These are phyloP conservation scores for Amanita pseudoporphyria DNA, from an alignment of 768 basidiomycete genomes.

Conservation along the genomic window DNA sequence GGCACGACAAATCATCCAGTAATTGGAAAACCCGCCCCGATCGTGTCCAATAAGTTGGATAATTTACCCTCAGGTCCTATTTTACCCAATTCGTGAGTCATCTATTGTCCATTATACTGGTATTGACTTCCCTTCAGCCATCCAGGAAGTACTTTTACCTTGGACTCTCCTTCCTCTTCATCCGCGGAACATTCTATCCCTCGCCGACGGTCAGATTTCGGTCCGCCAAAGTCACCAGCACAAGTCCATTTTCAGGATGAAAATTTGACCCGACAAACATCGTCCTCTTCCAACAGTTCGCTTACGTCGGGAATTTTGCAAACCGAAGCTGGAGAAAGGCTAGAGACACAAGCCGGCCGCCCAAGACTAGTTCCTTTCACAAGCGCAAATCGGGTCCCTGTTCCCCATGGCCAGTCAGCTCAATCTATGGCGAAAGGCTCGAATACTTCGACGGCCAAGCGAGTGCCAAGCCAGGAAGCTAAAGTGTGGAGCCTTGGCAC, in stretches of 20 bases:
- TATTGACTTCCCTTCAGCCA: slow-evolving; percentile 18
- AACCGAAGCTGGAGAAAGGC: neutral
- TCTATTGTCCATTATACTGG: neutral
- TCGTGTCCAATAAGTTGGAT: slow-evolving; percentile 16
- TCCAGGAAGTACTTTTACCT: slow-evolving; percentile 39
- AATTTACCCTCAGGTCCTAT: slow-evolving; percentile 23
- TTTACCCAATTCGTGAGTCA: slow-evolving; percentile 18
- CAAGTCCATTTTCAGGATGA: slow-evolving; percentile 32
- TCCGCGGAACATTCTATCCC: slow-evolving; percentile 60
- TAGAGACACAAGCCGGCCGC: slow-evolving; percentile 24
- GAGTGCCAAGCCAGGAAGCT: slow-evolving; percentile 58
- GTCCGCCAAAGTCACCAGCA: slow-evolving; percentile 40
- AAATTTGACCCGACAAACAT: slow-evolving; percentile 25
- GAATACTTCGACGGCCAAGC: slow-evolving; percentile 22
- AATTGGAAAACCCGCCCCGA: slow-evolving; percentile 50
- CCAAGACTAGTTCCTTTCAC: slow-evolving; percentile 69
- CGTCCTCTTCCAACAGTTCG: slow-evolving; percentile 23
- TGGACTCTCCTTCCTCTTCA: slow-evolving; percentile 55
- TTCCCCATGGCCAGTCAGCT: slow-evolving; percentile 36
- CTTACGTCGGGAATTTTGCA: slow-evolving; percentile 18
- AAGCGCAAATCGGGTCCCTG: slow-evolving; percentile 54
- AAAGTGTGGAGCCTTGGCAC: slow-evolving; percentile 33
- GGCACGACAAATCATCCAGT: slow-evolving; percentile 30
- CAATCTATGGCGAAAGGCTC: slow-evolving; percentile 18
- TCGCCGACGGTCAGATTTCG: slow-evolving; percentile 59